Percentiles rank a stretch among this genome's conserved stretches.
phyloP scores from a whole-genome alignment of 2,329 filamentous ascomycete genomes.

The Ustilaginoidea virens region DNA sequence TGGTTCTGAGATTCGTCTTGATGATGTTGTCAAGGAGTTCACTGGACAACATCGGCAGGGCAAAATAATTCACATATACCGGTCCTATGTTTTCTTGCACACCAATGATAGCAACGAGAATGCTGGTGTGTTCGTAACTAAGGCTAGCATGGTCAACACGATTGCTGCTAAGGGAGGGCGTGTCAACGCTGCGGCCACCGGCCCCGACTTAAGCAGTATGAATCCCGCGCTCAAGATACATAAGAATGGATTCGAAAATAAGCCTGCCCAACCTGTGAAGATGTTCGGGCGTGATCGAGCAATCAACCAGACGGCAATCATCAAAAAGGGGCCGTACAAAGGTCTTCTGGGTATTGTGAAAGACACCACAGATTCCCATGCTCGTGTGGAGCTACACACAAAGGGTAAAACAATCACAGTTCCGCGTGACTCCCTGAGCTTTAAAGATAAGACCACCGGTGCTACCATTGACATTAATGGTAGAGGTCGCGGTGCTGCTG shows the following conservation, averaged over 20 bases:
- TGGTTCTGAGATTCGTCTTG: constrained; percentile 79
- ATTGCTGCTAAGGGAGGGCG: constrained; percentile 89
- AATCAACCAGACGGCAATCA: constrained; percentile 81
- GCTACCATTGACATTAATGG: constrained; percentile 57
- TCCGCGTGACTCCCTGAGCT: constrained; percentile 63
- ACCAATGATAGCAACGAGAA: constrained; percentile 76
- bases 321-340: constrained; percentile 80
- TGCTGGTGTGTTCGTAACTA: constrained; percentile 75
- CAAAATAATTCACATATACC: constrained; percentile 84
- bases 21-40: constrained; percentile 84
- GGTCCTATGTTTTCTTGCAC: constrained; percentile 82
- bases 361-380: constrained; percentile 74
- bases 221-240: constrained; percentile 76
- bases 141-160: constrained; percentile 72
- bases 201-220: constrained; percentile 77
- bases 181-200: constrained; percentile 40
- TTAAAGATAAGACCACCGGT: constrained; percentile 74
- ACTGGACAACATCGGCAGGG: constrained; percentile 75
- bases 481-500: constrained; percentile 29
- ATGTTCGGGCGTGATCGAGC: constrained; percentile 68
- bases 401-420: constrained; percentile 86
- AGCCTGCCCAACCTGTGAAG: constrained; percentile 48
- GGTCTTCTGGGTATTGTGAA: constrained; percentile 90
- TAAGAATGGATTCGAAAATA: constrained; percentile 35
- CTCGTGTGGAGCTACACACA: constrained; percentile 83